Evolutionary conservation across 345 rosid species (phyloP), one percentile per base, ranked within the genome.

Genomic region (Pseudoturritis turrita): DNA sequence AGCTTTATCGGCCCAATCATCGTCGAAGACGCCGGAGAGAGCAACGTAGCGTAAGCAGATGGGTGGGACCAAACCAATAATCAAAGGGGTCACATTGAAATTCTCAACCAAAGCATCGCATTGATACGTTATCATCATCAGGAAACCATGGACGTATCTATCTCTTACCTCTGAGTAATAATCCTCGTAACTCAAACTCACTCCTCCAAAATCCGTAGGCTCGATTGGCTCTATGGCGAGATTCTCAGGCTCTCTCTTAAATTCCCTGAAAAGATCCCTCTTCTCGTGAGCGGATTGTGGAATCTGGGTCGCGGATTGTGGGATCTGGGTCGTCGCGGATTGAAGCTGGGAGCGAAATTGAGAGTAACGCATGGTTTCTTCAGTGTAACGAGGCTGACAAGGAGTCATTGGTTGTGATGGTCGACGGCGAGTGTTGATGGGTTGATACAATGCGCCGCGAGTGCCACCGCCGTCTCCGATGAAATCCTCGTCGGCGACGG

Each of bases 61-160:
- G 4, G 87, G 77, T 28, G 78, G 83, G 13, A 80, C 83, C 11
- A 92, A 68, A 60, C 91, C 95, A 61, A 83, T 70, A 64, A 89
- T 81, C 84, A 88, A 74, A 12, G 89, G 96, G 18, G 82, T 83
- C 9, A 68, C 93, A 18, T 79, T 76, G 23, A 88, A 83, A 63
- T 80, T 78, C 25, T 81, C 83, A 21, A 84, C 93, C 62, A 93
- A 72, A 13, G 89, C 87, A 81, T 85, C 93, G 36, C 93, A 90
- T 46, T 93, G 96, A 63, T 71, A 75, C 73, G 85, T 86, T 68
- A 92, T 45, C 88, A 88, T 87, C 81, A 83, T 62, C 71, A 85
- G 82, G 81, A 92, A 22, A 22, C 93, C 90, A 81, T 82, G 71
- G 45, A 86, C 87, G 68, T 89, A 89, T 79, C 89, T 79, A 50